Conservation (phyloP, 2,329 filamentous ascomycete genomes). For the Verticillium nonalfalfae region DNA sequence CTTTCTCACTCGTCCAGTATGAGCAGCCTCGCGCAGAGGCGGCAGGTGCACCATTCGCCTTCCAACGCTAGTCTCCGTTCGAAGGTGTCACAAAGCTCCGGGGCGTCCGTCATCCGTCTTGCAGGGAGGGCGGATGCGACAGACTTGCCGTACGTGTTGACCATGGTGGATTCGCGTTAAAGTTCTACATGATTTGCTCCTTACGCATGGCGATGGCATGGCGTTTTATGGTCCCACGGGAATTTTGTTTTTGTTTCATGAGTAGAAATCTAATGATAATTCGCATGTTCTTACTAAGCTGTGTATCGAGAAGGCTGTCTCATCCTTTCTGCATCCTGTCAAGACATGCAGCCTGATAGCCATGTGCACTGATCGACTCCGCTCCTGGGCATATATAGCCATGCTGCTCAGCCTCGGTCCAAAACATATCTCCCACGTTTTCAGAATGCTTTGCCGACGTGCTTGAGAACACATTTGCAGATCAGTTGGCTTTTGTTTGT, state of each 20-base stretch:
- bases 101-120: constrained; percentile 41
- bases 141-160: constrained; percentile 26
- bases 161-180: constrained; percentile 9
- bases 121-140: constrained; percentile 27
- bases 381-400: too few species aligned
- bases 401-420: too few species aligned
- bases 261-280: neutral
- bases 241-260: neutral
- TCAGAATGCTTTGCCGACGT: too few species aligned
- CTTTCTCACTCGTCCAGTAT: constrained; percentile 28
- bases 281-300: too few species aligned
- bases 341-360: too few species aligned
- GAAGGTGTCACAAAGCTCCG: constrained; percentile 26
- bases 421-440: too few species aligned
- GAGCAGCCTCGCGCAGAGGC: constrained; percentile 35
- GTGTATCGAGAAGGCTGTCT: too few species aligned
- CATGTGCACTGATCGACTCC: too few species aligned
- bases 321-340: too few species aligned
- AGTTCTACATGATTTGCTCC: neutral
- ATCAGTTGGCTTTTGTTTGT: too few species aligned
- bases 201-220: neutral
- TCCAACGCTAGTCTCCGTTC: constrained; percentile 34
- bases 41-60: constrained; percentile 30
- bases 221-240: neutral
- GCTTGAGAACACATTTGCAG: too few species aligned